These are phyloP conservation scores for Phytopythium helicoides DNA, from an alignment of 352 stramenopile species.

Conservation along the genomic window DNA sequence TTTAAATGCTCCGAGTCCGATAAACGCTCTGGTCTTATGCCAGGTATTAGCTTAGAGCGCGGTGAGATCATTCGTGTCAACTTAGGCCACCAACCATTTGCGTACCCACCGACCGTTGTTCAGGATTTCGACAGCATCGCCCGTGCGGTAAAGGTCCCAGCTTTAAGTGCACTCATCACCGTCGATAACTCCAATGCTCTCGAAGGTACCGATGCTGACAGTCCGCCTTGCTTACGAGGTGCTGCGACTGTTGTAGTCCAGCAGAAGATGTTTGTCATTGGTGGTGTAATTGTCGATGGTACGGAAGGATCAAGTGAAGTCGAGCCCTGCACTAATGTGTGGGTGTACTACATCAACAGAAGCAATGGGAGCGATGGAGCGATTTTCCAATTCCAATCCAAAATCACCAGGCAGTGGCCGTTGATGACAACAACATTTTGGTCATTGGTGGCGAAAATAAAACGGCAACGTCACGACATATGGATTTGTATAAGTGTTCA, in stretches of 20 bases:
- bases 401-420: slow-evolving; percentile 69
- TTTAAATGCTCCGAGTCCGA: slow-evolving; percentile 49
- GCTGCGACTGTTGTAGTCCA: slow-evolving; percentile 55
- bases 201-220: not conserved
- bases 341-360: slow-evolving; percentile 55
- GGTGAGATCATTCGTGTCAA: slow-evolving; percentile 88
- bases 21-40: slow-evolving; percentile 69
- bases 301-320: slow-evolving; percentile 4
- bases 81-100: slow-evolving; percentile 77
- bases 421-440: slow-evolving; percentile 74
- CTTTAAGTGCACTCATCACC: slow-evolving; percentile 37
- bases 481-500: slow-evolving; percentile 84
- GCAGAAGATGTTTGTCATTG: slow-evolving; percentile 75
- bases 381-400: slow-evolving; percentile 82
- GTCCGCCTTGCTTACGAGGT: slow-evolving; percentile 43
- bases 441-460: slow-evolving; percentile 81
- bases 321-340: slow-evolving; percentile 60
- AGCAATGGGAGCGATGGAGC: slow-evolving; percentile 71
- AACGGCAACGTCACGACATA: slow-evolving; percentile 68
- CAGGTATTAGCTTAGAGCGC: slow-evolving; percentile 83
- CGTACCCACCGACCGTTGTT: slow-evolving; percentile 57
- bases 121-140: slow-evolving; percentile 68
- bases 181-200: slow-evolving; percentile 5
- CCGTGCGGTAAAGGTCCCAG: slow-evolving; percentile 44
- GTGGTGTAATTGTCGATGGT: slow-evolving; percentile 36